A percentile compares a stretch with the other conserved stretches of the same genome.
phyloP scores from a whole-genome alignment of 495 filamentous ascomycete species.

The Parmelia sp. region DNA sequence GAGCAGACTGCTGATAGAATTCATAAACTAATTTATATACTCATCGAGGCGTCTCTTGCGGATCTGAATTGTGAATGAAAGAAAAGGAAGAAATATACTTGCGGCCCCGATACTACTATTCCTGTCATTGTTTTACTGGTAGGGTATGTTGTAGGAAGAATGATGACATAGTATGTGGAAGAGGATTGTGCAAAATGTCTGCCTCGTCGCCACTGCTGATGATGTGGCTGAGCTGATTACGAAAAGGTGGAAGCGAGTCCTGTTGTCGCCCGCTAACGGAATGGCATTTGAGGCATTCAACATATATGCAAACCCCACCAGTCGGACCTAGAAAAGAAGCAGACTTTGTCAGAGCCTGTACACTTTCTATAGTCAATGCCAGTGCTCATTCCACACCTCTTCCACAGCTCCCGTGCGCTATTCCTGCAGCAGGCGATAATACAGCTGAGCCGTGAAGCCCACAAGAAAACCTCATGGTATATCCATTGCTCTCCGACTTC shows the following conservation, averaged over 20 bases:
- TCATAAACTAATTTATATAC: background rate
- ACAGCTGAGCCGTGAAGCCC: background rate
- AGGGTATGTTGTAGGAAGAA: background rate
- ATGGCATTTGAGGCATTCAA: background rate
- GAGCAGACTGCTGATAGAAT: background rate
- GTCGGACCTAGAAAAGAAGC: background rate
- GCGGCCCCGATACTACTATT: background rate
- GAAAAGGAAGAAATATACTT: background rate
- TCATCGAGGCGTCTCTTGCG: background rate
- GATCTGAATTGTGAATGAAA: background rate
- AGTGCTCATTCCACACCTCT: constrained; percentile 1
- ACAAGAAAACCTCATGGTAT: constrained; percentile 9
- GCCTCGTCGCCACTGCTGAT: background rate
- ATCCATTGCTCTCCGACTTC: background rate
- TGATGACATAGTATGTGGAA: too few relatives aligned
- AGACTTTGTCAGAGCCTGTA: background rate
- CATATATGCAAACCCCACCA: too few relatives aligned
- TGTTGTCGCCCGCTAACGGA: background rate
- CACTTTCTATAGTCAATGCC: background rate
- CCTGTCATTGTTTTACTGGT: background rate
- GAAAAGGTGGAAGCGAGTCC: constrained; percentile 1
- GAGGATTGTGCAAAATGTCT: background rate
- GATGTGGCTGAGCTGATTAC: constrained; percentile 5
- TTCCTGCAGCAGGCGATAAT: background rate
- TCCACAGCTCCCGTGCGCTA: background rate